Base-by-base conservation (phyloP, 805 yeast genomes). In the Jamesozyma piceae region DNA sequence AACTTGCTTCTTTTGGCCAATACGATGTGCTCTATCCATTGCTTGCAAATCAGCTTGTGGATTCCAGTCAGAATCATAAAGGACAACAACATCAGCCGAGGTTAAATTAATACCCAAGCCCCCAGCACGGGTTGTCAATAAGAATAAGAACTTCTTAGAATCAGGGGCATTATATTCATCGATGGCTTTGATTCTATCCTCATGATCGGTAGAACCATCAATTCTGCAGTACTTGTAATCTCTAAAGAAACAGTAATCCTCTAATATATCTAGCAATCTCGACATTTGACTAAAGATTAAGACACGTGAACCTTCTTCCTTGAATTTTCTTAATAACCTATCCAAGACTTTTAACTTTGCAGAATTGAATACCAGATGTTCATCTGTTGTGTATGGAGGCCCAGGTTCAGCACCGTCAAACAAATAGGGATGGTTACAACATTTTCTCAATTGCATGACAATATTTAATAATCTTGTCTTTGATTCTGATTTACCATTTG, bases 351-450 rank as follows among this genome's bases (percentile, higher is more conserved):
- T 71, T 72, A 83, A 71, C 56, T 83, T 83, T 42, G 80, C 80
- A 6, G 88, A 72, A 57, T 83, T 83, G 60, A 62, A 80, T 24
- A 83, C 79, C 57, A 83, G 69, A 64, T 83, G 94, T 57, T 83
- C 92, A 61, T 83, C 94, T 0, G 90, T 83, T 9, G 92, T 83
- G 53, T 69, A 83, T 22, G 94, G 94, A 19, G 94, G 94, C 9
- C 94, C 94, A 1, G 92, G 92, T 56, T 83, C 94, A 1, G 90
- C 92, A 35, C 94, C 94, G 58, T 83, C 94, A 54, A 83, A 83
- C 34, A 83, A 63, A 56, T 83, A 83, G 11, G 94, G 94, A 64
- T 83, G 94, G 52, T 83, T 83, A 65, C 90, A 83, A 59, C 92
- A 83, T 59, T 83, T 83, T 57, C 92, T 73, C 54, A 83, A 67